Conservation (phyloP, 352 stramenopile genomes). For the Elongisporangium senticosum region DNA sequence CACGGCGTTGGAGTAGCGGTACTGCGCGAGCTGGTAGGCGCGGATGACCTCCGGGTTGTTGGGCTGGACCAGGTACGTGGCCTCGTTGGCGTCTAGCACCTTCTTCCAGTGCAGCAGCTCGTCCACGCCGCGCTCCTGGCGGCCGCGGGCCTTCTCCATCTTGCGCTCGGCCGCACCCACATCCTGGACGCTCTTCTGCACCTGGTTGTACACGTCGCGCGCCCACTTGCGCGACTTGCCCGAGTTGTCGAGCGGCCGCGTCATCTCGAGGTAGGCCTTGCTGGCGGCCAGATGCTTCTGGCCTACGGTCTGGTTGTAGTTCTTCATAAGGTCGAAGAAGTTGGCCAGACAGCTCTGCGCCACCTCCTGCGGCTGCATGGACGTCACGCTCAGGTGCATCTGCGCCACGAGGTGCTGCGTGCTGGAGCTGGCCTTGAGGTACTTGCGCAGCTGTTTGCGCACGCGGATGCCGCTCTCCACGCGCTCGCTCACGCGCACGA, state of each 20-base stretch:
- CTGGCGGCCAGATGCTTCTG: slow-evolving; percentile 71
- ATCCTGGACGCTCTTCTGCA: slow-evolving; percentile 75
- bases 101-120: slow-evolving; percentile 72
- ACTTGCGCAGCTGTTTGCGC: slow-evolving; percentile 80
- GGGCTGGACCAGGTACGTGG: slow-evolving; percentile 73
- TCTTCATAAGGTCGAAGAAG: slow-evolving; percentile 73
- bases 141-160: slow-evolving; percentile 65
- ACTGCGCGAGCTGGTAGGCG: slow-evolving; percentile 57
- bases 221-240: slow-evolving; percentile 71
- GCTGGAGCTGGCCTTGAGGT: slow-evolving; percentile 66
- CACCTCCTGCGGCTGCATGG: slow-evolving; percentile 78
- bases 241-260: slow-evolving; percentile 67
- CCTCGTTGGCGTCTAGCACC: slow-evolving; percentile 74
- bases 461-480: slow-evolving; percentile 79
- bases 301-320: slow-evolving; percentile 75
- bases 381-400: slow-evolving; percentile 64
- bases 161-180: slow-evolving; percentile 64
- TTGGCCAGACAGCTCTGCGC: slow-evolving; percentile 72
- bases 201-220: slow-evolving; percentile 69
- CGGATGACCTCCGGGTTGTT: slow-evolving; percentile 71
- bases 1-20: slow-evolving; percentile 58
- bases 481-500: slow-evolving; percentile 70
- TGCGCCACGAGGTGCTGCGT: slow-evolving; percentile 80
- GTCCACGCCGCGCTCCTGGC: slow-evolving; percentile 57
- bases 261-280: slow-evolving; percentile 77